Percentiles rank a stretch among this genome's conserved stretches.
Conservation (phyloP, 2,329 filamentous ascomycete genomes). For the Colletotrichum higginsianum region DNA sequence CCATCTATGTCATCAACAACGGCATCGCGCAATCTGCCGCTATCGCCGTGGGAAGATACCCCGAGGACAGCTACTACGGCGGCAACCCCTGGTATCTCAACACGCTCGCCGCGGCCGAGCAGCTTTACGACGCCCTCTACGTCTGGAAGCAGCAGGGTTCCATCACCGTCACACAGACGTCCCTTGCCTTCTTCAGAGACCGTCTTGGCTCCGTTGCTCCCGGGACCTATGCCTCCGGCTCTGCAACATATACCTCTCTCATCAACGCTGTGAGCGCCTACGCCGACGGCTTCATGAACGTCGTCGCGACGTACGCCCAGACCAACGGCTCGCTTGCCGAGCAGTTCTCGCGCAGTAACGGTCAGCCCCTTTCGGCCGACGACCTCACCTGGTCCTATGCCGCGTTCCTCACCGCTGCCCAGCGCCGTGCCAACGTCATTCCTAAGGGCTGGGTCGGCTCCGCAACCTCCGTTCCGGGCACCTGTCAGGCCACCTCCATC, state of each 20-base stretch:
- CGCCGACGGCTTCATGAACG: slow-evolving; percentile 73
- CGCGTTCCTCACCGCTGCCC: slow-evolving; percentile 75
- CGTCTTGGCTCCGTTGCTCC: slow-evolving; percentile 69
- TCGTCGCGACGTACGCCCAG: slow-evolving; percentile 75
- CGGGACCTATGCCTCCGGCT: slow-evolving; percentile 72
- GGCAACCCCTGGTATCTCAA: slow-evolving; percentile 88
- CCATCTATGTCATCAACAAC: slow-evolving; percentile 78
- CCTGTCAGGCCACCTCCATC: slow-evolving; percentile 63
- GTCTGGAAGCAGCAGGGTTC: slow-evolving; percentile 77
- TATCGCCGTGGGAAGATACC: slow-evolving; percentile 76
- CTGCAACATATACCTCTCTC: slow-evolving; percentile 67
- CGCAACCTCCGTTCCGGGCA: slow-evolving; percentile 63
- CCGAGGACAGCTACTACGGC: slow-evolving; percentile 81
- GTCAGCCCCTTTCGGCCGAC: slow-evolving; percentile 71
- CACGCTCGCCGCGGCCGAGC: slow-evolving; percentile 84
- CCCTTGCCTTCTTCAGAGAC: slow-evolving; percentile 80
- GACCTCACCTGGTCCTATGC: slow-evolving; percentile 84
- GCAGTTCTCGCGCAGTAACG: slow-evolving; percentile 72
- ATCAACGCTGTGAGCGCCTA: slow-evolving; percentile 70
- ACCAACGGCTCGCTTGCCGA: slow-evolving; percentile 76
- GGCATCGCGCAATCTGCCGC: slow-evolving; percentile 73
- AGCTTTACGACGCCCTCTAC: slow-evolving; percentile 82
- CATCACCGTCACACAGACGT: slow-evolving; percentile 75
- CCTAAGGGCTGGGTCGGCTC: slow-evolving; percentile 71
- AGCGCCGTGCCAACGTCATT: slow-evolving; percentile 68